Base-by-base conservation (phyloP, 345 rosid genomes). In the Excoecaria cochinchinensis region DNA sequence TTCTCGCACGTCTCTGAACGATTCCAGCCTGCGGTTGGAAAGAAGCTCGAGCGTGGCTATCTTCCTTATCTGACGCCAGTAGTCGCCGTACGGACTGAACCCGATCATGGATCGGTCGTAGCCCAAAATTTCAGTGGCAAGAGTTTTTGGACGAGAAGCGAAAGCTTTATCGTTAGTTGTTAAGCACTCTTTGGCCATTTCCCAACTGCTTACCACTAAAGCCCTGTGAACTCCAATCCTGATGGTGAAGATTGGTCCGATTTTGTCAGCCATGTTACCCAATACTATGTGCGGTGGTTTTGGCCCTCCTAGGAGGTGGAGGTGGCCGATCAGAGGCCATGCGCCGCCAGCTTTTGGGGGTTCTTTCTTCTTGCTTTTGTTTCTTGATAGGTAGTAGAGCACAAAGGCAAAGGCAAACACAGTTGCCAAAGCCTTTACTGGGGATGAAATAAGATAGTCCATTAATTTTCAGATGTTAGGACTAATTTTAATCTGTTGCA, bases 271-370 rank as follows among this genome's bases (percentile, higher is more conserved):
- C 83, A 81, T 51, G 16, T 69, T n/a, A 8, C 62, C 75, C 5
- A 87, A 42, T 0, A 77, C 44, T 21, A 67, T 67, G 40, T 87
- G 86, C 3, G 86, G 64, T 1, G 74, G 86, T 62, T 73, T 31
- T 0, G 81, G 44, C 0, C 86, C 87, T 62, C 75, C 63, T 13
- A 87, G 67, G 51, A 78, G 86, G 47, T 51, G 86, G 56, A 87
- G 86, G 62, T 85, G 88, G 31, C 90, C 87, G 15, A 84, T 55
- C 8, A 83, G 3, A 3, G 88, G 87, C 87, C 86, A 80, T 3
- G 78, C 68, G 0, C 86, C 74, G 0, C 69, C 65, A 10, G 85
- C 85, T 38, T 73, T 24, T 53, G 81, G 81, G 0, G 67, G 36
- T 31, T 39, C 46, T 40, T 15, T 77, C 11, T 44, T 71, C 40